These are phyloP conservation scores for Euptelea pleiosperma DNA, from an alignment of 164 flowering plant species.

Conservation along the genomic window DNA sequence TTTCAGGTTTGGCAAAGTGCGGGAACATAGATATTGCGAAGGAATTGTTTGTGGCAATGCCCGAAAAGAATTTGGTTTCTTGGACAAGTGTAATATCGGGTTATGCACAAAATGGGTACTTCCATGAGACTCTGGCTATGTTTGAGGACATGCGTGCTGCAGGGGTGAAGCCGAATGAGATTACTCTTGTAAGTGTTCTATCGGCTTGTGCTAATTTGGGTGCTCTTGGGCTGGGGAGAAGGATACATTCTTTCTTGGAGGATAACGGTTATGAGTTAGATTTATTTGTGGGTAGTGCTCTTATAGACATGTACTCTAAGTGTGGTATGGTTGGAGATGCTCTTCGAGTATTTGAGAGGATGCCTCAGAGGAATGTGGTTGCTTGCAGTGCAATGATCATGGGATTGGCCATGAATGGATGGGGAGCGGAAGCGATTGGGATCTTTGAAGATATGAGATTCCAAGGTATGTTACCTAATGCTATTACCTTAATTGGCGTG, in stretches of 20 bases:
- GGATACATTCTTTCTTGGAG: conserved; percentile 19
- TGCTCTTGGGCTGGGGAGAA: conserved; percentile 22
- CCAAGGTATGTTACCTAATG: conserved; percentile 20
- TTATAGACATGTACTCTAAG: conserved; percentile 29
- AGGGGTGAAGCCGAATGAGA: conserved; percentile 25
- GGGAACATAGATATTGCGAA: conserved; percentile 16
- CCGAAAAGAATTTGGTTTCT: conserved; percentile 26
- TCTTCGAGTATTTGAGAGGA: conserved; percentile 15
- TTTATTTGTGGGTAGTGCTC: conserved; percentile 24
- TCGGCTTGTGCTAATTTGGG: conserved; percentile 31
- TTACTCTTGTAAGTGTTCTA: conserved; percentile 26
- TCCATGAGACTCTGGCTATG: conserved; percentile 18
- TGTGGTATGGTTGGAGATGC: conserved; percentile 27
- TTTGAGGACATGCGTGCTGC: conserved; percentile 20
- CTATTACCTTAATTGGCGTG: conserved; percentile 26
- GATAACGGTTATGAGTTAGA: conserved; percentile 16
- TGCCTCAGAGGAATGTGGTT: conserved; percentile 22
- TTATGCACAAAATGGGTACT: conserved; percentile 22
- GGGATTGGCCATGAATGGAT: conserved; percentile 30
- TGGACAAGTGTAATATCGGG: conserved; percentile 28
- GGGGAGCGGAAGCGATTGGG: conserved; percentile 19
- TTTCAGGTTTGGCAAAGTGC: conserved; percentile 21
- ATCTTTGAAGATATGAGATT: conserved; percentile 25
- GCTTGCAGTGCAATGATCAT: conserved; percentile 24
- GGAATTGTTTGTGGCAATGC: conserved; percentile 22